These are phyloP conservation scores for Cladosporium sp. DNA, from an alignment of 2,329 filamentous ascomycete genomes.

Conservation along the genomic window DNA sequence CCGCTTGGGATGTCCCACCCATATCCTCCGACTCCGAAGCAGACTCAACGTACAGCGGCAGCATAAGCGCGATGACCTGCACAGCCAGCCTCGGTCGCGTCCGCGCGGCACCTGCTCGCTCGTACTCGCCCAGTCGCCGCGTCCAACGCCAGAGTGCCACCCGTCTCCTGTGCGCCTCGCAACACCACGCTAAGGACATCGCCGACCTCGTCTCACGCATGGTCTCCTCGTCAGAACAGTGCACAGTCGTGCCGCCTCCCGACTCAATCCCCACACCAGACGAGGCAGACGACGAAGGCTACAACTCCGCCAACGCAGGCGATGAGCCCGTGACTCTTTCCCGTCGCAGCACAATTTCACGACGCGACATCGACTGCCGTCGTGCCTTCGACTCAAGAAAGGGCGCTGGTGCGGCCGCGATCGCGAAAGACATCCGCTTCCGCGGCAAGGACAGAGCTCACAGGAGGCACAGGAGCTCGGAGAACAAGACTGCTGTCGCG, in stretches of 20 bases:
- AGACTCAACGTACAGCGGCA: slow-evolving; percentile 3
- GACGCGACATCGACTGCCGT: background rate
- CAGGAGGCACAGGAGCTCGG: slow-evolving; percentile 8
- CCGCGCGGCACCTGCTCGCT: slow-evolving; percentile 14
- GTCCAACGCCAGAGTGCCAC: slow-evolving; percentile 39
- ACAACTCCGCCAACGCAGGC: background rate
- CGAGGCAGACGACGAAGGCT: slow-evolving; percentile 10
- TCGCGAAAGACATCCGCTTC: slow-evolving; percentile 7
- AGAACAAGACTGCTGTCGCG: background rate
- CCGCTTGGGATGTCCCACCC: slow-evolving; percentile 25
- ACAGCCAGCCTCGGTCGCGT: slow-evolving; percentile 12
- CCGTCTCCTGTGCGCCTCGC: slow-evolving; percentile 37
- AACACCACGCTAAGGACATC: slow-evolving; percentile 37
- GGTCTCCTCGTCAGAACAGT: slow-evolving; percentile 40
- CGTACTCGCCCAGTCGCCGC: slow-evolving; percentile 34
- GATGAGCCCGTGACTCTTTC: background rate
- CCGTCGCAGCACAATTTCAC: slow-evolving; percentile 1
- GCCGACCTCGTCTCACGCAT: slow-evolving; percentile 40
- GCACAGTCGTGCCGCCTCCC: slow-evolving; percentile 25
- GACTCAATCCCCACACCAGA: slow-evolving; percentile 3
- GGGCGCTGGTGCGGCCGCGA: background rate
- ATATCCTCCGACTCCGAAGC: slow-evolving; percentile 14
- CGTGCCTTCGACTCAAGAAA: background rate
- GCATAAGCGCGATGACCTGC: slow-evolving; percentile 6
- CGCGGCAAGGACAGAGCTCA: background rate